Base-by-base conservation (phyloP, 2,329 filamentous ascomycete species). In the Rachicladosporium sp. region DNA sequence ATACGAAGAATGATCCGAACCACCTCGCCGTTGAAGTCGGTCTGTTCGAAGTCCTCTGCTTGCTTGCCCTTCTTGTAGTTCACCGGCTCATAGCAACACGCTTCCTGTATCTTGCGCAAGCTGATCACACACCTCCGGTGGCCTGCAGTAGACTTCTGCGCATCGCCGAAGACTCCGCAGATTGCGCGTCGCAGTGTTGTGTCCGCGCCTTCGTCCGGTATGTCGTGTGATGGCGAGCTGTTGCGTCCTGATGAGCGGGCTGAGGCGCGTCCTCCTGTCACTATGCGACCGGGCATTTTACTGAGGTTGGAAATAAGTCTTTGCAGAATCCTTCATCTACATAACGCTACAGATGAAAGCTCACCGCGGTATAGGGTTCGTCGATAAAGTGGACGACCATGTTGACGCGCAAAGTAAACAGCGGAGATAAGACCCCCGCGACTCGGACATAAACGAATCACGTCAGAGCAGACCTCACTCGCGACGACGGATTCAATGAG, bases 121-220 rank as follows among this genome's bases (percentile, higher is more conserved):
- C 79, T 87, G 44, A 95, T 82, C 3, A 82, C 81, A 0, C 94
- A 73, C 58, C 96, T 96, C 44, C 89, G 73, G 59, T 98, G 91
- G 2, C 84, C 84, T 1, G 88, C 86, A 0, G 83, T 93, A 1
- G 84, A 93, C 51, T 81, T 80, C 61, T 98, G 91, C 29, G 89
- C 64, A 46, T 71, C 87, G 31, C 56, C 52, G 47, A 73, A 72
- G 11, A 70, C 57, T 27, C 60, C 56, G 56, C 79, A 82, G 38
- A 94, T 71, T 55, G 83, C 81, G 29, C 71, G 73, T 52, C 88
- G 82, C 49, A 95, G 66, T 10, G 73, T 73, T 43, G 75, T 86
- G 35, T 76, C 70, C 39, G 77, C 74, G 3, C 78, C 73, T 56
- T 94, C 86, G 52, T 80, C 74, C 31, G 82, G 80, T n/a, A 82